These are phyloP conservation scores for Trichoderma arundinaceum DNA, from an alignment of 2,329 filamentous ascomycete genomes.

Conservation along the genomic window DNA sequence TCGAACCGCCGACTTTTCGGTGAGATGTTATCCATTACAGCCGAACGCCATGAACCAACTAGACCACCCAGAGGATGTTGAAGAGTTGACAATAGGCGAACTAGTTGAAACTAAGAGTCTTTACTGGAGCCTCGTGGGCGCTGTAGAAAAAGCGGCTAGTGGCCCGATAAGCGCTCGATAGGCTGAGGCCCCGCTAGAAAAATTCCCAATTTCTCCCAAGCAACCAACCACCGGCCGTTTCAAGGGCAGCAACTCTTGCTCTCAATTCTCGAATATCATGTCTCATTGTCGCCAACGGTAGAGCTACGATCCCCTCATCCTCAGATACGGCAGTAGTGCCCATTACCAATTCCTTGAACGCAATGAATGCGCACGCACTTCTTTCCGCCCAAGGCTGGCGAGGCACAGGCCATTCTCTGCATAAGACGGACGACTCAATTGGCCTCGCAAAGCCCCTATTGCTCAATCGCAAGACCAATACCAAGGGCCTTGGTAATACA, in stretches of 20 bases:
- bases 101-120: not conserved
- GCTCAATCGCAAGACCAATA: constrained; percentile 81
- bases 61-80: constrained; percentile 32
- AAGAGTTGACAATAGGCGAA: constrained; percentile 11
- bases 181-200: constrained; percentile 41
- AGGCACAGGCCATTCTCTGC: constrained; percentile 85
- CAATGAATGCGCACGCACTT: constrained; percentile 84
- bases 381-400: constrained; percentile 89
- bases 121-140: not conserved
- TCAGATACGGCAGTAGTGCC: not conserved
- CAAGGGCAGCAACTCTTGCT: not conserved
- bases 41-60: constrained; percentile 33
- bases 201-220: constrained; percentile 20
- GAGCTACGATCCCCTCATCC: not conserved
- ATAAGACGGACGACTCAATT: constrained; percentile 71
- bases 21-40: constrained; percentile 32
- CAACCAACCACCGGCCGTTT: constrained; percentile 6
- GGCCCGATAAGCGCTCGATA: constrained; percentile 38
- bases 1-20: constrained; percentile 33
- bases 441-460: constrained; percentile 85
- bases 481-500: constrained; percentile 80
- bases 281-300: constrained; percentile 8
- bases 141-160: not conserved
- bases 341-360: not conserved
- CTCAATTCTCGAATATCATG: not conserved